Evolutionary conservation across 805 yeast species (phyloP).

Genomic region (Priceomyces carsonii): DNA sequence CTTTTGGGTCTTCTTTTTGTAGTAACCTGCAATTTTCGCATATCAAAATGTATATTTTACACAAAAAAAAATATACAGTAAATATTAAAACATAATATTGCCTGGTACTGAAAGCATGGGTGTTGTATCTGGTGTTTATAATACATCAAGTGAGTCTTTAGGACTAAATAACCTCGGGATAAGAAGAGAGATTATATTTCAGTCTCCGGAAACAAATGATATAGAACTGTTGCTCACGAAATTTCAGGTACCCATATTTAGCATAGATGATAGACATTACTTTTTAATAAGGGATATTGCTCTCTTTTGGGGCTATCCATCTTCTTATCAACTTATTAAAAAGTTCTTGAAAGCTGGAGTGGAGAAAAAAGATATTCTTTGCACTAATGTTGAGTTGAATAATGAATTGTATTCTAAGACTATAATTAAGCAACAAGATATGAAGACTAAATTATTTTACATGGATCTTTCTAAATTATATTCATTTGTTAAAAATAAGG

Average conservation of each 20-base stretch:
- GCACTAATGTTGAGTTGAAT: slow-evolving; percentile 22
- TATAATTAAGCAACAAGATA: slow-evolving; percentile 20
- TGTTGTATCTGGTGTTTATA: too few species aligned
- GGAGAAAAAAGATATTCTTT: slow-evolving; percentile 16
- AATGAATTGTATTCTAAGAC: slow-evolving; percentile 16
- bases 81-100: too few species aligned
- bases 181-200: slow-evolving; percentile 4
- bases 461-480: slow-evolving; percentile 21
- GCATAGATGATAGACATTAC: slow-evolving; percentile 12
- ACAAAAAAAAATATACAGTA: too few species aligned
- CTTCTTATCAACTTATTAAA: slow-evolving; percentile 41
- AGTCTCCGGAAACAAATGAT: slow-evolving; percentile 6
- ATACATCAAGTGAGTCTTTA: too few species aligned
- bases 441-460: slow-evolving; percentile 24
- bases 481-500: slow-evolving; percentile 21
- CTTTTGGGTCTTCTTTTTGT: too few species aligned
- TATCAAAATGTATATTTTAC: too few species aligned
- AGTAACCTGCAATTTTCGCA: too few species aligned
- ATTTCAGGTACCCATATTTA: slow-evolving; percentile 17
- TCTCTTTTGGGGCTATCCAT: slow-evolving; percentile 38
- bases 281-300: slow-evolving; percentile 35
- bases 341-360: slow-evolving; percentile 23
- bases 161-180: background rate
- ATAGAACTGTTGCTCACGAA: background rate
- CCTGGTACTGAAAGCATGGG: too few species aligned